phyloP scores from a whole-genome alignment of 768 basidiomycete species.

The Rhizopogon sp. region DNA sequence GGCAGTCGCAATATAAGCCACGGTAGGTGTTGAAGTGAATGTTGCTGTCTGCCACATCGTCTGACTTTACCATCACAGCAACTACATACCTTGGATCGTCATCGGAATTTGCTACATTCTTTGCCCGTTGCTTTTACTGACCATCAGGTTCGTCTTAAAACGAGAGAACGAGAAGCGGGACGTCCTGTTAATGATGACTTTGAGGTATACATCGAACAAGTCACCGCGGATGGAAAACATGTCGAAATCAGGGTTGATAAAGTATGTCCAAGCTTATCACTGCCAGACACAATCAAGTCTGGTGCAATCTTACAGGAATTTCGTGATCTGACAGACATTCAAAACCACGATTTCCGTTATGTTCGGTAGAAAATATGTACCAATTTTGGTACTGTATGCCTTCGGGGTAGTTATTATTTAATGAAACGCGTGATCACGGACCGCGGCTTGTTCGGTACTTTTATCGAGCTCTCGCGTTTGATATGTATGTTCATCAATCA shows the following conservation, averaged over 20 bases:
- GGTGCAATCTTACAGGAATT: neutral
- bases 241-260: slow-evolving; percentile 60
- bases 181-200: slow-evolving; percentile 43
- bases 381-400: too few relatives aligned
- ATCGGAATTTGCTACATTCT: slow-evolving; percentile 59
- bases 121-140: slow-evolving; percentile 46
- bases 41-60: neutral
- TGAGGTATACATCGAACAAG: slow-evolving; percentile 56
- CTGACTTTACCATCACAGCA: slow-evolving; percentile 32
- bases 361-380: slow-evolving; percentile 30
- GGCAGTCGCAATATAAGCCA: slow-evolving; percentile 63
- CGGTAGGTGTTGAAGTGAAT: slow-evolving; percentile 36
- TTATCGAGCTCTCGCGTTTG: too few relatives aligned
- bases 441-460: too few relatives aligned
- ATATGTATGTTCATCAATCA: too few relatives aligned
- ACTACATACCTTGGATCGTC: slow-evolving; percentile 73
- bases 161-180: slow-evolving; percentile 65
- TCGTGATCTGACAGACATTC: slow-evolving; percentile 56
- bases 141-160: slow-evolving; percentile 47
- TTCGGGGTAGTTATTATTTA: too few relatives aligned
- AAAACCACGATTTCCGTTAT: slow-evolving; percentile 67
- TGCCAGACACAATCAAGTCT: neutral
- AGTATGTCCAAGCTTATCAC: slow-evolving; percentile 30
- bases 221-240: slow-evolving; percentile 42
- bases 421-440: too few relatives aligned